Base-by-base conservation (phyloP, 306 rosid genomes). In the Luffa acutangula region DNA sequence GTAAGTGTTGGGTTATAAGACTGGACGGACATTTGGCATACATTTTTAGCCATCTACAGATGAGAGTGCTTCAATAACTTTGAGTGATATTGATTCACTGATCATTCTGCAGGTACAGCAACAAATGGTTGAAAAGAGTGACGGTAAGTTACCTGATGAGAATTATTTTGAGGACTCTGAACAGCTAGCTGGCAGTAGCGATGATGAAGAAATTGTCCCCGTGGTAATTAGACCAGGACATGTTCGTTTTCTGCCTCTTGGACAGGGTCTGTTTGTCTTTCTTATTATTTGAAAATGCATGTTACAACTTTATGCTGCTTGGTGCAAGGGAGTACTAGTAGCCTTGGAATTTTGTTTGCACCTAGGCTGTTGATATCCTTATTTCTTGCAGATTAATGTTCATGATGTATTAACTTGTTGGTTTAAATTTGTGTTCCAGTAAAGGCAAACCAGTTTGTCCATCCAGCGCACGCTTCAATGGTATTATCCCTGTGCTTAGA, bases 181-280 rank as follows among this genome's bases (percentile, higher is more conserved):
- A 49, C 59, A 25, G 56, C 59, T 73, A 73, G 60, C 60, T 73
- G 60, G 39, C 78, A 31, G 60, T 79, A 85, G 87, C 74, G 96
- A 86, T 52, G 92, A 89, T 46, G 91, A 86, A 15, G 90, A 89
- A 46, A 31, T 84, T 84, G 89, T 90, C 78, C 97, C 96, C 25
- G 90, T 96, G 49, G 94, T 88, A 79, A 83, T 88, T 78, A 93
- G 89, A 85, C 98, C 99, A 57, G 99, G 99, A 66, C 96, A 96
- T 81, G 91, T 96, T 83, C 97, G 98, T 66, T 96, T 93, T 80
- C 87, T 88, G 86, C 83, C 91, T 79, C 79, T 78, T 54, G 64
- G 84, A 66, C 87, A 88, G 87, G 96, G 99, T 94, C 52, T 66
- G 49, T 71, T 67, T 63, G 39, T 56, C 71, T 78, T 46, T 9